Evolutionary conservation across 1,139 yeast species (phyloP).

Genomic region (Scheffersomyces titani): DNA sequence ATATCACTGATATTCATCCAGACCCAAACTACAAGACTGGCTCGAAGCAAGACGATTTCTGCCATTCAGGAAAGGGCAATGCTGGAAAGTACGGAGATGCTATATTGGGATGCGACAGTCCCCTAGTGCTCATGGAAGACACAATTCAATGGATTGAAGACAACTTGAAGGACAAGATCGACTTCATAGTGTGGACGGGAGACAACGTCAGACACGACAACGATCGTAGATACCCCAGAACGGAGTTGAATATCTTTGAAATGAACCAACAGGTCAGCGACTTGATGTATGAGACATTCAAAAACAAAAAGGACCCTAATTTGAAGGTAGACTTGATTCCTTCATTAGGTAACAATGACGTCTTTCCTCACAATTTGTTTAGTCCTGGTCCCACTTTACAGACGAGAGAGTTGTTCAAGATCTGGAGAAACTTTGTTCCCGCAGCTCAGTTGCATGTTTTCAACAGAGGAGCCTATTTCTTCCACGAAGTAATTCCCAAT

Average conservation of each 20-base stretch:
- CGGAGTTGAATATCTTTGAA: constrained; percentile 67
- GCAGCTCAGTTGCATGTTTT: constrained; percentile 75
- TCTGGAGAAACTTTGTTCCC: constrained; percentile 78
- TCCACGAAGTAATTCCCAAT: constrained; percentile 75
- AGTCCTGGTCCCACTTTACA: constrained; percentile 85
- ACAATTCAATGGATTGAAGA: constrained; percentile 68
- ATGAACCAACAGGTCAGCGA: constrained; percentile 65
- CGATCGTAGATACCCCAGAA: constrained; percentile 71
- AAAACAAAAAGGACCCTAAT: constrained; percentile 41
- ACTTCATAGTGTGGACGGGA: constrained; percentile 89
- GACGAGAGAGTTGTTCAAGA: constrained; percentile 70
- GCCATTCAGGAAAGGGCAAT: constrained; percentile 52
- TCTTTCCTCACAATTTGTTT: constrained; percentile 82
- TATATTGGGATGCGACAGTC: constrained; percentile 70
- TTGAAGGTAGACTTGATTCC: constrained; percentile 60
- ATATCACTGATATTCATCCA: constrained; percentile 84
- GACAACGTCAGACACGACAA: constrained; percentile 87
- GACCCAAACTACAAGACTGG: constrained; percentile 69
- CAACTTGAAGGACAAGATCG: constrained; percentile 71
- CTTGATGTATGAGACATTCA: constrained; percentile 52
- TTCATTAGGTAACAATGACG: constrained; percentile 82
- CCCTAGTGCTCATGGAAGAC: constrained; percentile 57
- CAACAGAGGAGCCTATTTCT: constrained; percentile 71
- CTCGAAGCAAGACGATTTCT: constrained; percentile 46
- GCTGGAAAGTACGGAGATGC: constrained; percentile 72